phyloP scores from a whole-genome alignment of 139 green algal species.

The Picochlorum sp. region DNA sequence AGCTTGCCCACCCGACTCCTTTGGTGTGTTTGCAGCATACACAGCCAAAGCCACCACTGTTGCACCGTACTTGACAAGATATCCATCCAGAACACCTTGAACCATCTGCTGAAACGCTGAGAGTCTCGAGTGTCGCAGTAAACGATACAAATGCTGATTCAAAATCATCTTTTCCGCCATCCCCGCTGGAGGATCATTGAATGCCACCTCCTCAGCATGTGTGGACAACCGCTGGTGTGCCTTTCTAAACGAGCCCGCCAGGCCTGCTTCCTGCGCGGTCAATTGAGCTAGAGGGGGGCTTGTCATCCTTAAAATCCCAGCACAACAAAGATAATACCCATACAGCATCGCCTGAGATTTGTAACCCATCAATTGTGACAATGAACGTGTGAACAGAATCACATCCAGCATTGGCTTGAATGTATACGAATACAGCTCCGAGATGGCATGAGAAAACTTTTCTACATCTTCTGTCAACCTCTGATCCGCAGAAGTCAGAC shows the following conservation, averaged over 20 bases:
- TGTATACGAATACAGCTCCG: slow-evolving; percentile 69
- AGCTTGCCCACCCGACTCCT: not conserved
- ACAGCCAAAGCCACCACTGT: slow-evolving; percentile 69
- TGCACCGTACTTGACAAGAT: slow-evolving; percentile 40
- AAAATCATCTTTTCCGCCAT: slow-evolving; percentile 78
- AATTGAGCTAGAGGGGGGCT: slow-evolving; percentile 80
- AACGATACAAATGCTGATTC: slow-evolving; percentile 80
- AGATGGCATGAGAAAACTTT: slow-evolving; percentile 74
- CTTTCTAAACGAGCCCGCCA: slow-evolving; percentile 54
- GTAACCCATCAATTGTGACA: slow-evolving; percentile 83
- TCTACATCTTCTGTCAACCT: slow-evolving; percentile 92
- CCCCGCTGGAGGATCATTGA: slow-evolving; percentile 81
- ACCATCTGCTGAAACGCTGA: slow-evolving; percentile 77
- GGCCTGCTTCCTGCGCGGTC: slow-evolving; percentile 63
- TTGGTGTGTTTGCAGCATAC: slow-evolving; percentile 45
- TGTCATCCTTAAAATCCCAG: slow-evolving; percentile 61
- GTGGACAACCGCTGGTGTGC: slow-evolving; percentile 32
- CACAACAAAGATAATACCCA: slow-evolving; percentile 60
- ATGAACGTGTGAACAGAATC: slow-evolving; percentile 79
- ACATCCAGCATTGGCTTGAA: slow-evolving; percentile 95
- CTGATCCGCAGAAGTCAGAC: slow-evolving; percentile 86
- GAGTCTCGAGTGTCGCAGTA: slow-evolving; percentile 69
- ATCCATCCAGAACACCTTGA: slow-evolving; percentile 39
- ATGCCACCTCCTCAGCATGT: slow-evolving; percentile 39
- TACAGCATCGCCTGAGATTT: slow-evolving; percentile 61